Base-by-base conservation (phyloP, 805 yeast genomes). In the Torulaspora indica region DNA sequence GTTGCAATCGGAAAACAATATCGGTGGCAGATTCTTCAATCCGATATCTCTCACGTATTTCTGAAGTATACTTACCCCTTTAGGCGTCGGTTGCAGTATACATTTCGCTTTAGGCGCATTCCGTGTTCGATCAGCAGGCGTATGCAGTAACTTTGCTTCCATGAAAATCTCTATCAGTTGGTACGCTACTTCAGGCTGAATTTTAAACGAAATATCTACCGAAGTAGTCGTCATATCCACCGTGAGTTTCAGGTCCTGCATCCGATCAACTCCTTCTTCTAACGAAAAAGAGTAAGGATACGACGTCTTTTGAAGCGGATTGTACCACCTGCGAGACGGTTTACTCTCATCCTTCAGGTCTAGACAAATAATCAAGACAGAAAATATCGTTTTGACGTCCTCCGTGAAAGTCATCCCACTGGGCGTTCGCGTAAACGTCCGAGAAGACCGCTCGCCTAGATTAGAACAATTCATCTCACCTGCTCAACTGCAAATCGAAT, bases 1-100 rank as follows among this genome's bases (percentile, higher is more conserved):
- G 61, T 88, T 88, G 55, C 81, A 74, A 24, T 60, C 64, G 0
- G 89, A 77, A 3, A 57, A 56, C 17, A 87, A 55, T n/a, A 84
- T 71, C 0, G 60, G 56, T 1, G 81, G 81, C 20, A 67, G 55
- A 12, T 63, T 62, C 35, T 66, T 70, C 38, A 80, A 61, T 0
- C 89, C 95, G 37, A 73, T 62, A 33, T 69, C 75, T 40, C 71
- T 68, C 48, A 83, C 79, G 59, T 81, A 87, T 13, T 71, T 68
- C 39, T 77, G 78, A 2, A 90, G 63, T 0, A 87, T 57, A 0
- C 88, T 81, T 6, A 88, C 79, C 1, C 97, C 98, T 57, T 91
- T 91, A 0, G 97, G 89, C 0, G 96, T 87, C 3, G 96, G 95
- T 58, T 91, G 97, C 23, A 87, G 58, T 2, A 69, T 47, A 0